Evolutionary conservation across 2,329 filamentous ascomycete species (phyloP), one percentile per base, ranked within the genome.

Genomic region (Lasiodiplodia citricola): DNA sequence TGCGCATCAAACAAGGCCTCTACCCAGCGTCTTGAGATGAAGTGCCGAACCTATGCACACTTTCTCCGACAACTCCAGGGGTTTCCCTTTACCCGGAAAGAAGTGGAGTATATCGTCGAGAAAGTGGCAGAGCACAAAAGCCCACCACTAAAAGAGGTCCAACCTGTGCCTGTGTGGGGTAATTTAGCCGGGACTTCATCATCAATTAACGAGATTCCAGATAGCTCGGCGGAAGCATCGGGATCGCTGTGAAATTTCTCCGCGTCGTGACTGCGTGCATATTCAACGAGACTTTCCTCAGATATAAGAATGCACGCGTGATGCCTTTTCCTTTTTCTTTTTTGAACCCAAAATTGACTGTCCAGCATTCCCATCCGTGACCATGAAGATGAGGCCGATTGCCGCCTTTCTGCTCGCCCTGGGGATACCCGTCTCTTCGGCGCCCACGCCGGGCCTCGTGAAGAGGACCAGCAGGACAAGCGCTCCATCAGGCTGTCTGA

Each of bases 401-500:
- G 38, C 37, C 16, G 21, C 55, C 4, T 23, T 68, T 47, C 5
- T 31, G 4, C 55, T 68, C n/a, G 44, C 25, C 25, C 28, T 67
- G 23, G 44, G 13, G 18, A 10, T 41, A 2, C 16, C 55, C n/a
- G 66, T 44, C 41, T 21, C 52, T 10, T 50, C 66, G 1, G 25
- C 35, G n/a, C 66, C 66, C 25, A 23, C 38, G 10, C 31, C 47
- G 35, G 23, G 62, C 21, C 21, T 41, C 38, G 41, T 37, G 23
- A 64, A 64, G 50, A 41, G 35, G 18, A 55, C 50, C 3, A n/a
- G 55, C 44, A 79, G 83, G 54, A 84, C 82, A 8, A 77, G 80
- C 28, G 76, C 84, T 18, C 87, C 87, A 2, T 73, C 80, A 3
- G 86, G 86, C 31, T 86, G 86, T 63, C 78, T 88, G 3, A 80